Base-by-base conservation (phyloP, 169 alveolate species). In the Plasmodium blacklocki region DNA sequence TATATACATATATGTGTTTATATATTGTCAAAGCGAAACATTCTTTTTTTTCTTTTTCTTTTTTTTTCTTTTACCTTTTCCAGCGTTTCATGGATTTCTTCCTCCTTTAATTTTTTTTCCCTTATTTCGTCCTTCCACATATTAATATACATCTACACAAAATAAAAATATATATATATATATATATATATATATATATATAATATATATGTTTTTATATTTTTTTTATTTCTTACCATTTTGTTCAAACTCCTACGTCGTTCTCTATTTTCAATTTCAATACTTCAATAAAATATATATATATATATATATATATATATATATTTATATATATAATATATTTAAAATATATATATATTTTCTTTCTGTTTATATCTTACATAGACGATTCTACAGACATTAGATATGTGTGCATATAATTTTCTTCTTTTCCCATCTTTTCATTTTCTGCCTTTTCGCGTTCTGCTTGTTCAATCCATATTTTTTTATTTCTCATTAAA, bases 351-450 rank as follows among this genome's bases (percentile, higher is more conserved):
- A 11, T 29, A 14, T 60, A 54, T 64, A 19, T 45, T 12, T 18
- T 21, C 45, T 63, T 58, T 45, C 43, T 19, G 1, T 39, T 70
- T 45, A 70, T 58, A 49, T 60, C 39, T 85, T 85, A 85, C 91
- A 85, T 85, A 14, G 91, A 85, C n/a, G 87, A 63, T 56, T 85
- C 91, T 12, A 85, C 72, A 52, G 91, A 68, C 91, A 85, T 85
- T 2, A 21, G 43, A 43, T 85, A 85, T 18, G 86, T 52, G 43
- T 56, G 87, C 91, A 85, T 85, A 73, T 85, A 85, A 73, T 39
- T 85, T 70, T 85, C 91, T 18, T 85, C 91, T 56, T 71, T 68
- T 71, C 54, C 85, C 91, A 85, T 85, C 59, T 71, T 68, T 26
- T 85, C 68, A 70, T 85, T 68, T 85, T 85, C 91, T 58, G 70